Conservation (phyloP, 805 yeast genomes). For the Pichia rugopelliculosa region DNA sequence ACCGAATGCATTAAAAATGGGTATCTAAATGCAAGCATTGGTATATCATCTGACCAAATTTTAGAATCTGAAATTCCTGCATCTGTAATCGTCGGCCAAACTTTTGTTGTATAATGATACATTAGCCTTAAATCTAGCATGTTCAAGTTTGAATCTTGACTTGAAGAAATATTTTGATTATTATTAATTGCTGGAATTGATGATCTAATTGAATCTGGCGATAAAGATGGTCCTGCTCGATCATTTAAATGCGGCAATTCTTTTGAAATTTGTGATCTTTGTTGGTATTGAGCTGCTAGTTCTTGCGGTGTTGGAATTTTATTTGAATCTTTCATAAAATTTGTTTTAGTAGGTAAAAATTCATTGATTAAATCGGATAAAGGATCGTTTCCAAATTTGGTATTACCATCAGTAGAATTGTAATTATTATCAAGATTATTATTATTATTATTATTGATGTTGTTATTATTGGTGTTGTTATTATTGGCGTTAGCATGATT, state of each 20-base stretch:
- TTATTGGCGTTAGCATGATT: not conserved
- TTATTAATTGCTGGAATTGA: constrained; percentile 21
- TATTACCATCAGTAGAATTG: not conserved
- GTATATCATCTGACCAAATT: constrained; percentile 85
- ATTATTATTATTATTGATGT: not conserved
- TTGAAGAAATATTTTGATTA: constrained; percentile 10
- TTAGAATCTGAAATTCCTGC: constrained; percentile 84
- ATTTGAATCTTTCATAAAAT: constrained; percentile 1
- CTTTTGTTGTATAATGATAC: constrained; percentile 81
- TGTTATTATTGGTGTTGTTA: not conserved
- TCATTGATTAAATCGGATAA: constrained; percentile 10
- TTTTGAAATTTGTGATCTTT: constrained; percentile 9
- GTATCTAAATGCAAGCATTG: constrained; percentile 76
- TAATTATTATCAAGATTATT: not conserved
- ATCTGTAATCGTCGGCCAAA: constrained; percentile 79
- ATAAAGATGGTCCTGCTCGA: constrained; percentile 19
- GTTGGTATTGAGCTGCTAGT: constrained; percentile 18
- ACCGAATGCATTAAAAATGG: constrained; percentile 91
- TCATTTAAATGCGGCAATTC: not conserved
- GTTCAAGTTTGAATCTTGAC: constrained; percentile 35
- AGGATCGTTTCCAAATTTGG: constrained; percentile 2
- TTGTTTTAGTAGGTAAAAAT: constrained; percentile 6
- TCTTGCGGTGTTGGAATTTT: constrained; percentile 16
- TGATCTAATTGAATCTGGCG: constrained; percentile 26
- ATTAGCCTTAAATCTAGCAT: constrained; percentile 73